These are phyloP conservation scores for Russula sp. DNA, from an alignment of 768 basidiomycete genomes.

Conservation along the genomic window DNA sequence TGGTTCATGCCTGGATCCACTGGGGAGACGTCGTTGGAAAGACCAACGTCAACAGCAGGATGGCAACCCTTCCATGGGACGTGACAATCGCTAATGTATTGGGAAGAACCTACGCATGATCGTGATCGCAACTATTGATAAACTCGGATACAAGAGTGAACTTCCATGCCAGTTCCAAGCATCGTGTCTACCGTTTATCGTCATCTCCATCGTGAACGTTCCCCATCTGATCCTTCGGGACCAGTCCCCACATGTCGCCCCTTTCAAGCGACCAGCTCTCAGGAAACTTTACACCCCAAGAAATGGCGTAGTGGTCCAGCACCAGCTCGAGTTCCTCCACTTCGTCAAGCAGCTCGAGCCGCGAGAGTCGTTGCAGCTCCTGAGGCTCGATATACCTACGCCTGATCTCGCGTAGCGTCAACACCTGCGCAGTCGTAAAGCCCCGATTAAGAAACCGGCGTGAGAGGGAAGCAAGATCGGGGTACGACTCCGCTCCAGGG, in stretches of 20 bases:
- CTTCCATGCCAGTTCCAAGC: background rate
- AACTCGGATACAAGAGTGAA: background rate
- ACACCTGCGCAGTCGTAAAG: slow-evolving; percentile 49
- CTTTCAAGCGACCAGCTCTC: background rate
- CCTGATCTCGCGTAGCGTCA: slow-evolving; percentile 68
- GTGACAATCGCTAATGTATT: background rate
- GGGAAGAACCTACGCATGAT: background rate
- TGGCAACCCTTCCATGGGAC: background rate
- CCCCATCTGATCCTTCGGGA: background rate
- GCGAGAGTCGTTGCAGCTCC: slow-evolving; percentile 64
- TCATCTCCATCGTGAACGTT: slow-evolving; percentile 1
- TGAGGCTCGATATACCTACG: slow-evolving; percentile 38
- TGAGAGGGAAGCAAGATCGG: slow-evolving; percentile 49
- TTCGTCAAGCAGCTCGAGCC: slow-evolving; percentile 87
- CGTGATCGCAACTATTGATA: background rate
- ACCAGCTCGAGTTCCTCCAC: slow-evolving; percentile 92
- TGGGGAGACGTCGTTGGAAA: no score
- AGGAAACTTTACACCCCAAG: slow-evolving; percentile 51
- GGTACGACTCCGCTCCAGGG: slow-evolving; percentile 64
- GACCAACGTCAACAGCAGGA: no score
- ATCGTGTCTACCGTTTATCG: background rate
- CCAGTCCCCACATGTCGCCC: slow-evolving; percentile 7
- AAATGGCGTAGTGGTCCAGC: slow-evolving; percentile 81
- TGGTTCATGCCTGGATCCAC: no score
- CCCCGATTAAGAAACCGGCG: slow-evolving; percentile 53